These are phyloP conservation scores for Penicillium coffeae DNA, from an alignment of 495 filamentous ascomycete species.

Conservation along the genomic window DNA sequence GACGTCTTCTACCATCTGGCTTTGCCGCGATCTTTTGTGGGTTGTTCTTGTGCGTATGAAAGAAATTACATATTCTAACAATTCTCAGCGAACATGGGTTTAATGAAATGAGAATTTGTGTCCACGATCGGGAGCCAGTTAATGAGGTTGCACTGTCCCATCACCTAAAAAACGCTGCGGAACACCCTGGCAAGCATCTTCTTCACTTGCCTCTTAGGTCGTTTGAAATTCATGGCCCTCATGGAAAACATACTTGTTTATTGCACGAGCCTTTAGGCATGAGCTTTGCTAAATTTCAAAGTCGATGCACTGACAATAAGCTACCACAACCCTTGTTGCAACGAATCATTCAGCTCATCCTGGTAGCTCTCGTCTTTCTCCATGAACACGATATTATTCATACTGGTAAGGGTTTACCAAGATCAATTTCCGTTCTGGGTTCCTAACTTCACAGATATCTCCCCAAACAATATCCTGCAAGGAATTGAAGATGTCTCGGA, in stretches of 20 bases:
- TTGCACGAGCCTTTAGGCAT: slow-evolving; percentile 38
- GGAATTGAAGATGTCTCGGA: slow-evolving; percentile 17
- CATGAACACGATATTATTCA: slow-evolving; percentile 32
- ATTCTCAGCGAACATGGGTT: not conserved
- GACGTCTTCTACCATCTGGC: slow-evolving; percentile 1
- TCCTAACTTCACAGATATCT: slow-evolving; percentile 17
- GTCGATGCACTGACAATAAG: slow-evolving; percentile 24
- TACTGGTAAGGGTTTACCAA: slow-evolving; percentile 22
- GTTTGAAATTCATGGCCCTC: not conserved
- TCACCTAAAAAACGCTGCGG: not conserved
- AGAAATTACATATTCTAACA: too few relatives aligned
- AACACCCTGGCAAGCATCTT: not conserved
- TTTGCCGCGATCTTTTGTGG: slow-evolving; percentile 2
- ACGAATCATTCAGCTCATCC: slow-evolving; percentile 26
- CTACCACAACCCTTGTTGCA: slow-evolving; percentile 28
- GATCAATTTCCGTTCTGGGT: slow-evolving; percentile 4
- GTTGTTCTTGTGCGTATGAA: too few relatives aligned
- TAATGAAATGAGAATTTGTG: not conserved
- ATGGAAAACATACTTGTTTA: slow-evolving; percentile 14
- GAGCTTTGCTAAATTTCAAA: slow-evolving; percentile 30
- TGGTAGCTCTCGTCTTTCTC: slow-evolving; percentile 30
- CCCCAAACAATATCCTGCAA: slow-evolving; percentile 24
- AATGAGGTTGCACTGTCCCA: not conserved
- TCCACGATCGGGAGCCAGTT: not conserved
- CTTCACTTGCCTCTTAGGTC: not conserved